Base-by-base conservation (phyloP, 441 rosid species). In the Populus hybrid region DNA sequence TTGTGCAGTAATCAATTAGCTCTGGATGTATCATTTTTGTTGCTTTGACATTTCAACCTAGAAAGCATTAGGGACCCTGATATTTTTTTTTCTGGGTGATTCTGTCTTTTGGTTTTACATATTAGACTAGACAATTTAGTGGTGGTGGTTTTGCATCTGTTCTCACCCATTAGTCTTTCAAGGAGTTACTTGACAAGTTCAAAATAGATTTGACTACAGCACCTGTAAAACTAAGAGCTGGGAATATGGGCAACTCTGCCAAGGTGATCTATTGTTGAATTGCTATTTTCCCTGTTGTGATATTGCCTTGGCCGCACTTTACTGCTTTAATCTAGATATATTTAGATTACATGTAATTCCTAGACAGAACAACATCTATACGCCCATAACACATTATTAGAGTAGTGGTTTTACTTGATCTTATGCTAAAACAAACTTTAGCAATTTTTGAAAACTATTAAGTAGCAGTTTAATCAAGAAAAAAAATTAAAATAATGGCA, bases 231-330 rank as follows among this genome's bases (percentile, higher is more conserved):
- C 19, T 16, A 28, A 53, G 26, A 72, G 30, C 38, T 46, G 69
- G 63, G 66, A 74, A 26, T 76, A 18, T 3, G 14, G 85, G 88
- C 89, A 82, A 83, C 90, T 85, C 82, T 87, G 90, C 88, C 88
- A 86, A 84, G 89, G 90, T 81, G 79, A 83, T 89, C 76, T 9
- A 57, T 57, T 82, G 79, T 81, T 77, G 82, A 82, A 82, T 83
- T 78, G 89, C 88, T 84, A 83, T 83, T 86, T 90, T 87, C 92
- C 92, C 91, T 86, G 92, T 87, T 89, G 89, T 89, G 14, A 89
- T 26, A 26, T 26, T 26, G 1, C 2, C 28, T 26, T 26, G 28
- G 28, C 28, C 28, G 28, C 2, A 26, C 28, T 26, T 1, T 26
- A 26, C 28, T 26, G 28, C 28, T 26, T 26, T 26, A 26, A 2